These are phyloP conservation scores for Recurvomyces mirabilis DNA, from an alignment of 495 filamentous ascomycete genomes.

Conservation along the genomic window DNA sequence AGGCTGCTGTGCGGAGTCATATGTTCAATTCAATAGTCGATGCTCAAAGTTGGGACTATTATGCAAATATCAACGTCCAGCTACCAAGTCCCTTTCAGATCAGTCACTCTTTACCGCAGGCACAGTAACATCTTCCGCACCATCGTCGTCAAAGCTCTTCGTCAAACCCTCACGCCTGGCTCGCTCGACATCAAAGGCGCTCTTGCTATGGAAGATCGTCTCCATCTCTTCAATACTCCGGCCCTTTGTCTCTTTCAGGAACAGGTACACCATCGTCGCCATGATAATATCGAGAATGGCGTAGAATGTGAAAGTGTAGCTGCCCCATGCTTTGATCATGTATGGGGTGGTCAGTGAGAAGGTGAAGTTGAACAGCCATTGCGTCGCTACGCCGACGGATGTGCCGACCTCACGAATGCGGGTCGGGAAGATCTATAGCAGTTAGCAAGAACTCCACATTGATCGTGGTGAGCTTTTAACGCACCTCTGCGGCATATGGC, in stretches of 20 bases:
- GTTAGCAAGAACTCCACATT: neutral
- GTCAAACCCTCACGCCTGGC: neutral
- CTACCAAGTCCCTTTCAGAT: no score
- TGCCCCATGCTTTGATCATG: conserved; percentile 8
- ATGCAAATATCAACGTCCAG: no score
- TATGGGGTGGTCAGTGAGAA: conserved; percentile 35
- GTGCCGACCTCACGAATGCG: conserved; percentile 62
- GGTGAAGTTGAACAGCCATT: conserved; percentile 58
- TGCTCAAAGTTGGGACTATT: no score
- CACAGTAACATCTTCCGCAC: neutral
- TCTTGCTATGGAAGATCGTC: conserved; percentile 7
- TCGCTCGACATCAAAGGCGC: conserved; percentile 8
- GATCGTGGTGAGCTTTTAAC: neutral
- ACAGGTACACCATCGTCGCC: conserved; percentile 34
- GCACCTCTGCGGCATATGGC: conserved; percentile 42
- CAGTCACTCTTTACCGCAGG: neutral
- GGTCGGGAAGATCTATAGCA: conserved; percentile 60
- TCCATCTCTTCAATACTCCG: conserved; percentile 20
- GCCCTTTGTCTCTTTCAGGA: conserved; percentile 40
- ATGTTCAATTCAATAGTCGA: no score
- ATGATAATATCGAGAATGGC: conserved; percentile 6
- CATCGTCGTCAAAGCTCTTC: neutral
- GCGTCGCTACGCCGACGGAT: conserved; percentile 54
- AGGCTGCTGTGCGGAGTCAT: no score
- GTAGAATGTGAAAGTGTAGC: conserved; percentile 7